Percentiles rank a stretch among this genome's conserved stretches.
These are phyloP conservation scores for Zea luxurians DNA, from an alignment of 176 grass and related monocot species.

Conservation along the genomic window DNA sequence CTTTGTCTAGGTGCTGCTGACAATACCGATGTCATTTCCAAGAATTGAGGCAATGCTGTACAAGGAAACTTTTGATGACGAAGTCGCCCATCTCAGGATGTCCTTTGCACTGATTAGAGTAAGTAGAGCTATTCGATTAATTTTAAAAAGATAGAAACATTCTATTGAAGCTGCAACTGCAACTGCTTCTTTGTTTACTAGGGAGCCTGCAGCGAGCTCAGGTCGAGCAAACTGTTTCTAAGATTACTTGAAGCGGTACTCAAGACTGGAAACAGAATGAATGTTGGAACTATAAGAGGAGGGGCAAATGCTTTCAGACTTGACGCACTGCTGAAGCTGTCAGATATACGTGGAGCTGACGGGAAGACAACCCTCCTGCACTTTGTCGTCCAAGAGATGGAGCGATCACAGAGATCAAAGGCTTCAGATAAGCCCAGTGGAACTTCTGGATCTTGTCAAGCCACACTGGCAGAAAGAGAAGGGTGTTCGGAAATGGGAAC, in stretches of 20 bases:
- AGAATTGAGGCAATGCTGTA: slow-evolving; percentile 82
- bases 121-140: slow-evolving; percentile 27
- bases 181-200: slow-evolving; percentile 30
- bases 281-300: slow-evolving; percentile 83
- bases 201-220: slow-evolving; percentile 77
- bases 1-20: slow-evolving; percentile 64
- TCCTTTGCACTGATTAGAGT: slow-evolving; percentile 78
- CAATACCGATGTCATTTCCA: slow-evolving; percentile 72
- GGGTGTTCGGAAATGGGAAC: slow-evolving; percentile 20
- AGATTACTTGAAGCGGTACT: slow-evolving; percentile 93
- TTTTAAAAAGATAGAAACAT: background rate
- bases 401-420: slow-evolving; percentile 53
- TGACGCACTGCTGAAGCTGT: slow-evolving; percentile 73
- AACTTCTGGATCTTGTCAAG: background rate
- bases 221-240: slow-evolving; percentile 72
- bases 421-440: slow-evolving; percentile 14
- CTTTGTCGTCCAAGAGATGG: slow-evolving; percentile 85
- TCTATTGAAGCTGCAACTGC: slow-evolving; percentile 6
- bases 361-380: slow-evolving; percentile 90
- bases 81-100: slow-evolving; percentile 72
- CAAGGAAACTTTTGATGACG: slow-evolving; percentile 84
- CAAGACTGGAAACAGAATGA: slow-evolving; percentile 94
- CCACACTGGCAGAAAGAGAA: slow-evolving; percentile 28
- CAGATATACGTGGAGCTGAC: slow-evolving; percentile 77
- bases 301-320: slow-evolving; percentile 82